phyloP scores from a whole-genome alignment of 2,329 filamentous ascomycete genomes.

The Ceratocystis alfenasii region DNA sequence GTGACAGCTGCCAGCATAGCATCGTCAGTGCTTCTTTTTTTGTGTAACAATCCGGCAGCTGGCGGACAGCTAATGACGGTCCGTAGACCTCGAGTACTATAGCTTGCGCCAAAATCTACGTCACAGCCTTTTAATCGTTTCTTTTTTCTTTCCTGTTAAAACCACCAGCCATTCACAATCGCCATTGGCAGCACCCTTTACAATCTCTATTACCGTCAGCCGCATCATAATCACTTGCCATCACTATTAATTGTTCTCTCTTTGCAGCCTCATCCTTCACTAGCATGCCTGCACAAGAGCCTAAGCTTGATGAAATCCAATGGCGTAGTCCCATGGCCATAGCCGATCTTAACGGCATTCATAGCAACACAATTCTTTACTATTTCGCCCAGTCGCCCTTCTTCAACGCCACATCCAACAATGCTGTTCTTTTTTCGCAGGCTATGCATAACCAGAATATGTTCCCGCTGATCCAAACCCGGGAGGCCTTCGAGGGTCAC shows the following conservation, averaged over 20 bases:
- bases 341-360: conserved; percentile 44
- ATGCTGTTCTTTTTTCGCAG: conserved; percentile 50
- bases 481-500: conserved; percentile 51
- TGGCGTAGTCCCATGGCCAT: conserved; percentile 45
- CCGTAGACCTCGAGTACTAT: background rate
- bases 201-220: no score
- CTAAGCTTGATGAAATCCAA: conserved; percentile 54
- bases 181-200: background rate
- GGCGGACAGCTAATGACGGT: background rate
- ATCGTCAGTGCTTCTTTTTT: background rate
- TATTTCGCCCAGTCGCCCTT: conserved; percentile 58
- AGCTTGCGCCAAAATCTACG: background rate
- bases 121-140: background rate
- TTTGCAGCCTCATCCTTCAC: background rate
- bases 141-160: background rate
- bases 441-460: conserved; percentile 50
- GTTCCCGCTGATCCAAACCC: conserved; percentile 45
- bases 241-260: background rate
- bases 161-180: background rate
- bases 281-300: conserved; percentile 38
- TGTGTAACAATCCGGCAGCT: background rate
- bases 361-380: conserved; percentile 53
- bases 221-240: background rate
- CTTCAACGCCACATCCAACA: conserved; percentile 57
- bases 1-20: background rate